Percentiles rank a stretch among this genome's conserved stretches.
These are phyloP conservation scores for Picea glauca DNA, from an alignment of 75 land plant species.

Conservation along the genomic window DNA sequence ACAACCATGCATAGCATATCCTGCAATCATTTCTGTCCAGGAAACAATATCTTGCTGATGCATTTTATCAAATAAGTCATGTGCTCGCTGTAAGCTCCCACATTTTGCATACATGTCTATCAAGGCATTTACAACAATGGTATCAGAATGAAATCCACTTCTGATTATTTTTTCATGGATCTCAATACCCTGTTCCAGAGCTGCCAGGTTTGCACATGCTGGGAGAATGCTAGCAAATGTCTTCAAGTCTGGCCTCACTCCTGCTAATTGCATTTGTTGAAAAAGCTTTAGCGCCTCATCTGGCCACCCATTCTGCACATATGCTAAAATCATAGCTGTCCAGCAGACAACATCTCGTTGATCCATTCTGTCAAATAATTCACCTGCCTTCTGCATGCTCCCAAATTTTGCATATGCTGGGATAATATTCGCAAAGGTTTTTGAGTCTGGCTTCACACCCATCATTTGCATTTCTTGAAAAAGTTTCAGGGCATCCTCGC, in stretches of 20 bases:
- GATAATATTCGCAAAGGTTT: slow-evolving; percentile 3
- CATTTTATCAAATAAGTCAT: slow-evolving; percentile 17
- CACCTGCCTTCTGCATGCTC: slow-evolving; percentile 13
- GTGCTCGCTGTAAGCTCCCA: background rate
- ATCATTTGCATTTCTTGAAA: slow-evolving; percentile 15
- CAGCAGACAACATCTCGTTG: slow-evolving; percentile 13
- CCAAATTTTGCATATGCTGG: slow-evolving; percentile 22
- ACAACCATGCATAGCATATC: slow-evolving; percentile 55
- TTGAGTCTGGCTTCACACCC: slow-evolving; percentile 8
- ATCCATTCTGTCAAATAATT: slow-evolving; percentile 16
- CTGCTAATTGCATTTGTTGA: slow-evolving; percentile 6
- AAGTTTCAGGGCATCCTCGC: slow-evolving; percentile 3
- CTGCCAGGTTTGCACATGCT: slow-evolving; percentile 7
- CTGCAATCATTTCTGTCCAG: slow-evolving; percentile 61
- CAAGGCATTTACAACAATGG: slow-evolving; percentile 1
- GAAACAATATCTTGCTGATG: slow-evolving; percentile 49
- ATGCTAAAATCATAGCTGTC: slow-evolving; percentile 21
- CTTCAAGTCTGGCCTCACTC: slow-evolving; percentile 1
- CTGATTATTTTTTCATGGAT: slow-evolving; percentile 4
- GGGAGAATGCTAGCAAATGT: slow-evolving; percentile 13
- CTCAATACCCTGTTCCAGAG: slow-evolving; percentile 7
- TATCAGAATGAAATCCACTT: slow-evolving; percentile 1
- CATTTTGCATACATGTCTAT: slow-evolving; percentile 12
- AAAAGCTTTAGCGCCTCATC: background rate
- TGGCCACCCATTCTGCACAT: background rate